phyloP scores from a whole-genome alignment of 495 filamentous ascomycete species.

The Tuber melanosporum region DNA sequence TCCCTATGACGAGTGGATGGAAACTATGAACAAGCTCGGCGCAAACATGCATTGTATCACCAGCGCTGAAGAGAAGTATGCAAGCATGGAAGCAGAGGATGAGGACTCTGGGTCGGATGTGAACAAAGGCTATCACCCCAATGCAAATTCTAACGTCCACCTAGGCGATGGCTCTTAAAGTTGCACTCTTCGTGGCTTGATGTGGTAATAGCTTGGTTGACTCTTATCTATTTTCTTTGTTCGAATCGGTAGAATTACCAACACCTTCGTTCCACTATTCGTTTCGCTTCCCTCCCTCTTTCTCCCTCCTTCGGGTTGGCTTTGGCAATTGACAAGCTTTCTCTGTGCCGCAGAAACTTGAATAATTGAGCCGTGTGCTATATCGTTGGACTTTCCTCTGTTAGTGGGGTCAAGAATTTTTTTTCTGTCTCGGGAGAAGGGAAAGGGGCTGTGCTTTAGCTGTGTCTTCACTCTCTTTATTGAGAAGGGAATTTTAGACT shows the following conservation, averaged over 20 bases:
- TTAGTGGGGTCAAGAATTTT: too few relatives aligned
- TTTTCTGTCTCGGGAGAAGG: too few relatives aligned
- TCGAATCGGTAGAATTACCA: neutral
- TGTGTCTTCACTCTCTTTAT: too few relatives aligned
- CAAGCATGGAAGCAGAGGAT: constrained; percentile 47
- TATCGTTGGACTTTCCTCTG: too few relatives aligned
- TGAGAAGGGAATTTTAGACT: too few relatives aligned
- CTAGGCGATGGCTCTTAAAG: constrained; percentile 35
- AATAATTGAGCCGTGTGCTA: too few relatives aligned
- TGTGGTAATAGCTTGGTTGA: neutral
- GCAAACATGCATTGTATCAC: constrained; percentile 83
- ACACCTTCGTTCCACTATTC: neutral
- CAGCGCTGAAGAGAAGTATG: constrained; percentile 70
- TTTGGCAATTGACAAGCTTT: neutral
- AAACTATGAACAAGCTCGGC: constrained; percentile 94
- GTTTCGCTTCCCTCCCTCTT: neutral
- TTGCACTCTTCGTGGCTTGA: neutral
- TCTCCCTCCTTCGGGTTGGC: neutral
- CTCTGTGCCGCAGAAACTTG: neutral
- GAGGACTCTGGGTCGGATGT: constrained; percentile 45
- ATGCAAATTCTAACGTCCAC: constrained; percentile 48
- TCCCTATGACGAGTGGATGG: constrained; percentile 86
- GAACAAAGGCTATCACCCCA: constrained; percentile 45
- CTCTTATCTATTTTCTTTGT: neutral
- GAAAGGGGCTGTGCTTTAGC: too few relatives aligned